A percentile compares a stretch with the other conserved stretches of the same genome.
These are phyloP conservation scores for Ambrosiella xylebori DNA, from an alignment of 2,329 filamentous ascomycete genomes.

Conservation along the genomic window DNA sequence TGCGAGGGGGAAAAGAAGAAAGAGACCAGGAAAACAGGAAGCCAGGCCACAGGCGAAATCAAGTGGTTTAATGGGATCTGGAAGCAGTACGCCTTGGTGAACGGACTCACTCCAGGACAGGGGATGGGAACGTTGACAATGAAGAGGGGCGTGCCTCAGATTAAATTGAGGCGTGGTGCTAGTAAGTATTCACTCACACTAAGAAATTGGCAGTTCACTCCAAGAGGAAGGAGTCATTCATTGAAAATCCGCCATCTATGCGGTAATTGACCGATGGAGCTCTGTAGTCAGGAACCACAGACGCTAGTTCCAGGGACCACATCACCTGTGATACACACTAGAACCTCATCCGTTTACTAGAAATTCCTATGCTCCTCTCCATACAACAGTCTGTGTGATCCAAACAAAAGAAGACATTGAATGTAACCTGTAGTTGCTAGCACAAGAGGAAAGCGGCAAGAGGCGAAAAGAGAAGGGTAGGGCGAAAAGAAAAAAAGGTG, in stretches of 20 bases:
- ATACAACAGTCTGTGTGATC: background rate
- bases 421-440: background rate
- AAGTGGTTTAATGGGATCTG: slow-evolving; percentile 12
- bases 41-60: slow-evolving; percentile 2
- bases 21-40: slow-evolving; percentile 5
- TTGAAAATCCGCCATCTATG: background rate
- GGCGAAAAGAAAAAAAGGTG: background rate
- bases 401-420: background rate
- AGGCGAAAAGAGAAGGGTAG: background rate
- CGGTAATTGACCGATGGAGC: background rate
- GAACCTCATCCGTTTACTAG: background rate
- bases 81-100: slow-evolving; percentile 5
- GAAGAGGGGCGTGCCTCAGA: background rate
- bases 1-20: background rate
- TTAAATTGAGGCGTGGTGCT: background rate
- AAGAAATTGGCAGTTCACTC: background rate
- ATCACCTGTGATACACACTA: background rate
- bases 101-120: background rate
- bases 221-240: background rate
- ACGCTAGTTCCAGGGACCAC: background rate
- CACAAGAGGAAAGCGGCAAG: background rate
- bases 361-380: background rate
- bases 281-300: slow-evolving; percentile 7
- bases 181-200: background rate
- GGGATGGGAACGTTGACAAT: slow-evolving; percentile 1